phyloP scores from a whole-genome alignment of 148 eudicot species.

The Arctostaphylos glauca region DNA sequence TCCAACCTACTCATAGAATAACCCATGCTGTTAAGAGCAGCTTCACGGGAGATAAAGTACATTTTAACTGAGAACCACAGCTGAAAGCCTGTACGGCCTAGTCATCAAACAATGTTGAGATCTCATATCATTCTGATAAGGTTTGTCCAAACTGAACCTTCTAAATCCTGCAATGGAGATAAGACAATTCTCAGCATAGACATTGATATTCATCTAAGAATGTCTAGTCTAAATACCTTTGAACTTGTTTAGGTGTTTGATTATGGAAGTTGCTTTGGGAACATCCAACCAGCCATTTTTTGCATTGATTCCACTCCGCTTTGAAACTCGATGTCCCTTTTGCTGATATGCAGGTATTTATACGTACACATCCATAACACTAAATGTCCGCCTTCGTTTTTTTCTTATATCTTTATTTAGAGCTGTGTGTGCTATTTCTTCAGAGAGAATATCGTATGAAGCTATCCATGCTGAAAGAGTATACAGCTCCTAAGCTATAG shows the following conservation, averaged over 20 bases:
- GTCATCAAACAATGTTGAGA: neutral
- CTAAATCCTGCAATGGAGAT: conserved; percentile 4
- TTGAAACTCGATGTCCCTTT: neutral
- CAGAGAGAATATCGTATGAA: too few relatives aligned
- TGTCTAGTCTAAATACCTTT: neutral
- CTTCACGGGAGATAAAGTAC: conserved; percentile 17
- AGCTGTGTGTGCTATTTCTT: too few relatives aligned
- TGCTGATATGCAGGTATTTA: too few relatives aligned
- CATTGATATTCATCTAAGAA: neutral
- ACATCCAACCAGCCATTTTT: neutral
- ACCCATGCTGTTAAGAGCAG: conserved; percentile 36
- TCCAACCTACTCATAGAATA: conserved; percentile 44
- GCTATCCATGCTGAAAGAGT: too few relatives aligned
- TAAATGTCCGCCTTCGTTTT: neutral
- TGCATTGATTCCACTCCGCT: neutral
- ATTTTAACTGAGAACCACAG: conserved; percentile 43
- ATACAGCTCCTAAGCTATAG: too few relatives aligned
- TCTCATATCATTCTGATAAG: neutral
- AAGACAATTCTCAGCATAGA: neutral
- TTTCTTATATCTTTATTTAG: neutral
- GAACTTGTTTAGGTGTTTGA: too few relatives aligned
- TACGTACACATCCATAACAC: neutral
- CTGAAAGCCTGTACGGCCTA: conserved; percentile 40
- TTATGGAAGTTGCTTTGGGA: neutral
- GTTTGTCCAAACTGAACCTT: neutral